Base-by-base conservation (phyloP, 2,329 filamentous ascomycete species). In the Cercospora zeina region DNA sequence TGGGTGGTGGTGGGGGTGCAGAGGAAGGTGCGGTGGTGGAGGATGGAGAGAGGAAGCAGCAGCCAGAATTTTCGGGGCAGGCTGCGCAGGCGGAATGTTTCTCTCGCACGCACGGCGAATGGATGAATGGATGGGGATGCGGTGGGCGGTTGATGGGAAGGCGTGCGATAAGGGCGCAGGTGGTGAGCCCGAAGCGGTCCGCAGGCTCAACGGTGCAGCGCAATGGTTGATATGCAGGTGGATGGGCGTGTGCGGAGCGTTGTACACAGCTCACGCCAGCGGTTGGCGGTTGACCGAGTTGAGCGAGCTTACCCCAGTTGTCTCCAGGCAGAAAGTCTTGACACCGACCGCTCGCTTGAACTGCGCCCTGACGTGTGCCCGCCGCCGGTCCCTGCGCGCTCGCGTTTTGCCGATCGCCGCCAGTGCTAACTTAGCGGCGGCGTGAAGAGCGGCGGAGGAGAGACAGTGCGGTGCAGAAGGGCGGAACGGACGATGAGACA, bases 51-150 rank as follows among this genome's bases (percentile, higher is more conserved):
- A 56, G 24, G 27, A 54, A 53, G 54, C 45, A 39, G 59, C 36
- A 51, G 39, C 53, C 58, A 61, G 59, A 63, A 30, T 63, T 63
- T 63, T 58, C 54, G 54, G 60, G 54, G 54, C 37, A 54, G 51
- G 31, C 16, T 34, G 24, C 21, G n/a, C 30, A 37, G n/a, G 24
- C 16, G 37, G 13, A 27, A 27, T 55, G 31, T 49, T 33, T 30
- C 39, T 42, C 39, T 45, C 19, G 7, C 39, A 6, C 39, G 9
- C 39, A 13, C 39, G 39, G 24, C 34, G 53, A 30, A 34, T n/a
- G 33, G 33, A 27, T 27, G 53, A 37, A 31, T 24, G 33, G 53
- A 24, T 37, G 31, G 16, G 42, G 30, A 33, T 34, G 56, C 11
- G 39, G 34, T 58, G 56, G 45, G 56, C 24, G 30, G 27, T 16